Conservation (phyloP, 108 stramenopile species). For the Cyclostephanos tholiformis region DNA sequence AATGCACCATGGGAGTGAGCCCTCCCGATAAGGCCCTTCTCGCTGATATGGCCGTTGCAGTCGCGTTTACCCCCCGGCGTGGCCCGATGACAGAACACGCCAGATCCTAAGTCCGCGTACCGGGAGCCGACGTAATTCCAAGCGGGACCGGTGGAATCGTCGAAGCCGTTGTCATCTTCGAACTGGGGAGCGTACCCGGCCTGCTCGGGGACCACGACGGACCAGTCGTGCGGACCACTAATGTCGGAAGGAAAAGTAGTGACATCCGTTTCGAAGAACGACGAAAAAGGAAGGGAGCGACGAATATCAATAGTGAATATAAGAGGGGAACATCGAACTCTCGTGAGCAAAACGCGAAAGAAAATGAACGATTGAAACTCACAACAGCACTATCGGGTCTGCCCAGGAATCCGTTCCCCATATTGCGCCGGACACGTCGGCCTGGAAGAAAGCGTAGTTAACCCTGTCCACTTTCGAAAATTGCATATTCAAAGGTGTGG, state of each 20-base stretch:
- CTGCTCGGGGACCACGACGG: constrained; percentile 13
- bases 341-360: background rate
- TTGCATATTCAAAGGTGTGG: constrained; percentile 23
- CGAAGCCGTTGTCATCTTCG: constrained; percentile 51
- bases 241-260: too few relatives aligned
- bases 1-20: constrained; percentile 40
- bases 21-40: constrained; percentile 27
- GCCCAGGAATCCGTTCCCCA: constrained; percentile 50
- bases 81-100: constrained; percentile 38
- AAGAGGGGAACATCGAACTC: background rate
- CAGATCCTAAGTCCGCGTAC: constrained; percentile 35
- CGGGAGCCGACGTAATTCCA: constrained; percentile 42
- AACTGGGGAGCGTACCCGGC: constrained; percentile 51
- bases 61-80: constrained; percentile 36
- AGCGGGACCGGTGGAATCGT: constrained; percentile 16
- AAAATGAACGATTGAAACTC: background rate
- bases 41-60: constrained; percentile 25
- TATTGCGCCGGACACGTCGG: constrained; percentile 23
- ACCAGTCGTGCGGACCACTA: constrained; percentile 47
- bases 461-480: constrained; percentile 32
- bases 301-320: too few relatives aligned
- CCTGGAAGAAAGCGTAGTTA: constrained; percentile 46
- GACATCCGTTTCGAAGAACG: too few relatives aligned
- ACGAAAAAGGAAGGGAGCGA: too few relatives aligned
- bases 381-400: constrained; percentile 35